phyloP scores from a whole-genome alignment of 306 rosid genomes.

The Citrullus colocynthis region DNA sequence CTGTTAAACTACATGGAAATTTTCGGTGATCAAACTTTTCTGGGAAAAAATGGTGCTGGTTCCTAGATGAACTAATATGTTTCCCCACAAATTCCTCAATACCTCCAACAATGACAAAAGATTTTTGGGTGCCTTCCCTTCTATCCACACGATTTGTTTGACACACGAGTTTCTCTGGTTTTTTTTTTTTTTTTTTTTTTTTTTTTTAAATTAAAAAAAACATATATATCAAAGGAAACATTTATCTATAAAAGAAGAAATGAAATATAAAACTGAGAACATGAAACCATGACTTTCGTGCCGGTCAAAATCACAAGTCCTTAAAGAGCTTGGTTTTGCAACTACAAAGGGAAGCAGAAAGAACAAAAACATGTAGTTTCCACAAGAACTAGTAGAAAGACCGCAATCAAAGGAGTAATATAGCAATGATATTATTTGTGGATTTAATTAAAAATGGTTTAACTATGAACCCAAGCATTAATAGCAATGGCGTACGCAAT shows the following conservation, averaged over 20 bases:
- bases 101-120: not conserved
- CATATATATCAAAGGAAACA: not conserved
- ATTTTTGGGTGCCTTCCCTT: not conserved
- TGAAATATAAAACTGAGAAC: not conserved
- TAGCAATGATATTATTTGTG: not conserved
- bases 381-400: not conserved
- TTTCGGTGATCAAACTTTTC: not conserved
- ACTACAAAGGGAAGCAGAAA: not conserved
- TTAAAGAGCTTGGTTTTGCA: not conserved
- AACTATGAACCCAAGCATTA: not conserved
- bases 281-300: not conserved
- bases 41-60: not conserved
- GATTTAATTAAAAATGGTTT: not conserved
- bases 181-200: no score
- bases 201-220: no score
- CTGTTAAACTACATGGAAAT: slow-evolving; percentile 65
- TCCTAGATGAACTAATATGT: not conserved
- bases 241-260: not conserved
- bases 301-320: not conserved
- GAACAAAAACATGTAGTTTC: not conserved
- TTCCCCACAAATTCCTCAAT: not conserved
- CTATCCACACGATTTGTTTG: not conserved
- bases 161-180: not conserved
- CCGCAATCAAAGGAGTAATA: not conserved
- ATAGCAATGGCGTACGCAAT: slow-evolving; percentile 50